phyloP scores from a whole-genome alignment of 306 rosid genomes.

The Cajanus cajan region DNA sequence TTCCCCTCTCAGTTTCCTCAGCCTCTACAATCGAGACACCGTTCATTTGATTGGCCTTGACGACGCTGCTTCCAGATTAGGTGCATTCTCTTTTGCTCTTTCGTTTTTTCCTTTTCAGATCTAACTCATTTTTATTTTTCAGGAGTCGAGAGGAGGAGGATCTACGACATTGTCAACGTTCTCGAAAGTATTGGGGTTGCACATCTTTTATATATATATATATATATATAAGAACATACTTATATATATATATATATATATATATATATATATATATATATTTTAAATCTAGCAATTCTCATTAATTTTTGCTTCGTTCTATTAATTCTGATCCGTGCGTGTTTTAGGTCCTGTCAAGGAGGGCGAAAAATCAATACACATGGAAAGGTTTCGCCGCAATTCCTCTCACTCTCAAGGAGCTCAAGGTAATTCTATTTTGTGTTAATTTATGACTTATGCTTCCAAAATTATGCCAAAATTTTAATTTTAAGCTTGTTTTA shows the following conservation, averaged over 20 bases:
- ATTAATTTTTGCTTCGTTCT: neutral
- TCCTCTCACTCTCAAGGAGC: slow-evolving; percentile 56
- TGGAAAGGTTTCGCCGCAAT: slow-evolving; percentile 90
- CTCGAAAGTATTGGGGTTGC: slow-evolving; percentile 86
- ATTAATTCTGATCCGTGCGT: neutral
- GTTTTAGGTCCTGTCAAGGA: slow-evolving; percentile 69
- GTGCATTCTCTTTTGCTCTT: slow-evolving; percentile 15
- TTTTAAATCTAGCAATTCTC: neutral
- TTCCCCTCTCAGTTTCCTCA: slow-evolving; percentile 45
- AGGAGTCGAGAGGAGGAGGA: slow-evolving; percentile 94
- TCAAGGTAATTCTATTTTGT: slow-evolving; percentile 47
- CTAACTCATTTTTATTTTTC: neutral
- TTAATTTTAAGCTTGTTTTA: neutral
- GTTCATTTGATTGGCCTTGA: slow-evolving; percentile 78
- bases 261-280: too few relatives aligned
- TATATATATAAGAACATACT: too few relatives aligned
- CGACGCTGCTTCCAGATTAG: slow-evolving; percentile 82
- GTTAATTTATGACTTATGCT: neutral
- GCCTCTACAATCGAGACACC: slow-evolving; percentile 68
- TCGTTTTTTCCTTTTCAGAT: neutral
- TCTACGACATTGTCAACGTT: slow-evolving; percentile 90
- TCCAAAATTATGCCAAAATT: too few relatives aligned
- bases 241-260: too few relatives aligned
- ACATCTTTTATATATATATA: neutral
- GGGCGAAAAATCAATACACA: slow-evolving; percentile 83